Conservation (phyloP, 139 green algal genomes). For the Chlorella ohadii region DNA sequence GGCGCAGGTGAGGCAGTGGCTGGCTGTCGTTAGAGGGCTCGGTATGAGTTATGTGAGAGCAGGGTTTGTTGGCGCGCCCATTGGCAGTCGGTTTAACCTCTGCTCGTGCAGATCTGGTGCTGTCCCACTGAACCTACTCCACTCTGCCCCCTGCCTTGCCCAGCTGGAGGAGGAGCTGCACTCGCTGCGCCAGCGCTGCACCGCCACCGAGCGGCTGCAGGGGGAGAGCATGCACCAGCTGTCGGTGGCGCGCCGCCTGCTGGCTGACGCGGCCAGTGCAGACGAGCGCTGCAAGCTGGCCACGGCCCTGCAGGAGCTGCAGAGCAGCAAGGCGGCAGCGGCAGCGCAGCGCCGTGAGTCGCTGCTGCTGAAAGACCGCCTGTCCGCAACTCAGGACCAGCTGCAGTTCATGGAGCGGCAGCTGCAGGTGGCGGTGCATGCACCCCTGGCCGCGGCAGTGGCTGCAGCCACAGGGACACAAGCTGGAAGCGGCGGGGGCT, state of each 20-base stretch:
- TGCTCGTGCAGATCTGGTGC: too few species aligned
- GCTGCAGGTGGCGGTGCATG: slow-evolving; percentile 19
- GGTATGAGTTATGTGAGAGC: too few species aligned
- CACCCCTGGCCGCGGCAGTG: not conserved
- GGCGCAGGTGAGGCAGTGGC: not conserved
- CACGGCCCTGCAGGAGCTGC: slow-evolving; percentile 8
- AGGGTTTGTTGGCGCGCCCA: too few species aligned
- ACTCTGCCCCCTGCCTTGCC: not conserved
- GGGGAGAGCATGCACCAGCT: slow-evolving; percentile 49
- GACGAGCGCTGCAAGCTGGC: slow-evolving; percentile 26
- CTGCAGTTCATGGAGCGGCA: slow-evolving; percentile 23
- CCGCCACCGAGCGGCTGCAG: slow-evolving; percentile 33
- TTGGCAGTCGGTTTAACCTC: too few species aligned
- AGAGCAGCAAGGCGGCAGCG: not conserved
- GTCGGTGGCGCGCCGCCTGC: slow-evolving; percentile 46
- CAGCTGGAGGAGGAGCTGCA: slow-evolving; percentile 28
- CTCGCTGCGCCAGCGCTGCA: slow-evolving; percentile 1
- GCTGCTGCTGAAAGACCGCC: slow-evolving; percentile 3
- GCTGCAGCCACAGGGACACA: not conserved
- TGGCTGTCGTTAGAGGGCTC: not conserved
- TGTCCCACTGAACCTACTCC: too few species aligned
- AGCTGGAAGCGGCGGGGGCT: not conserved
- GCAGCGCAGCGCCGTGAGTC: not conserved
- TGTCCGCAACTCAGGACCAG: slow-evolving; percentile 4
- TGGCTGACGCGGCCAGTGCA: slow-evolving; percentile 35